Conservation (phyloP, 306 rosid species). For the Oxytropis ochrocephala region DNA sequence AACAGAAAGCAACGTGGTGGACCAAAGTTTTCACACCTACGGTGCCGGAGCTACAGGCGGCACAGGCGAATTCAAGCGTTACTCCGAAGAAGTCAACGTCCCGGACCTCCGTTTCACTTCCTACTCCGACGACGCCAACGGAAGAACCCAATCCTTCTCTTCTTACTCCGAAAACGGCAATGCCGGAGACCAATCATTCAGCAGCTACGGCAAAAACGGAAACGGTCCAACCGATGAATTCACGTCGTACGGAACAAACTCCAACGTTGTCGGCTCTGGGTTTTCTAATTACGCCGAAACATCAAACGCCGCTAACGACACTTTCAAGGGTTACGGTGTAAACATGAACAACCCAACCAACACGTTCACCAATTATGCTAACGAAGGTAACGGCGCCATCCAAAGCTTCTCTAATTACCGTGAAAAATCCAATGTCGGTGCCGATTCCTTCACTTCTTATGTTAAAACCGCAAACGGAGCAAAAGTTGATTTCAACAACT, state of each 20-base stretch:
- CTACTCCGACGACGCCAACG: constrained; percentile 70
- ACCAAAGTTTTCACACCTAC: constrained; percentile 71
- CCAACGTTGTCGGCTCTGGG: constrained; percentile 61
- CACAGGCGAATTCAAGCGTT: constrained; percentile 53
- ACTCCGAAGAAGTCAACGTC: constrained; percentile 52
- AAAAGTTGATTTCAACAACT: constrained; percentile 51
- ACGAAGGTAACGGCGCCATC: constrained; percentile 54
- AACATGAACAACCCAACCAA: constrained; percentile 66
- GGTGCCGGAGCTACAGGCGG: constrained; percentile 64
- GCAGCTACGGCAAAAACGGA: constrained; percentile 60
- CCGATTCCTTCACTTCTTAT: constrained; percentile 65
- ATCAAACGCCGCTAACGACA: constrained; percentile 46
- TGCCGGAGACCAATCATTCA: constrained; percentile 71
- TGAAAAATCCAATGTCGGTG: constrained; percentile 74
- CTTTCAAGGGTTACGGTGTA: constrained; percentile 55
- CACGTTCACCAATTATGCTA: constrained; percentile 63
- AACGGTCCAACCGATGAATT: constrained; percentile 61
- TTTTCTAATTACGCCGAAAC: constrained; percentile 55
- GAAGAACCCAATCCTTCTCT: constrained; percentile 55
- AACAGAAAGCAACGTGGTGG: constrained; percentile 54
- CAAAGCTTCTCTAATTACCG: constrained; percentile 76
- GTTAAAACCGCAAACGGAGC: constrained; percentile 54
- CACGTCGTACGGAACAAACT: constrained; percentile 48
- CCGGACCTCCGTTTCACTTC: constrained; percentile 64
- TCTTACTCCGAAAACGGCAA: constrained; percentile 66